Base-by-base conservation (phyloP, 352 stramenopile species). In the Globisporangium nunn region DNA sequence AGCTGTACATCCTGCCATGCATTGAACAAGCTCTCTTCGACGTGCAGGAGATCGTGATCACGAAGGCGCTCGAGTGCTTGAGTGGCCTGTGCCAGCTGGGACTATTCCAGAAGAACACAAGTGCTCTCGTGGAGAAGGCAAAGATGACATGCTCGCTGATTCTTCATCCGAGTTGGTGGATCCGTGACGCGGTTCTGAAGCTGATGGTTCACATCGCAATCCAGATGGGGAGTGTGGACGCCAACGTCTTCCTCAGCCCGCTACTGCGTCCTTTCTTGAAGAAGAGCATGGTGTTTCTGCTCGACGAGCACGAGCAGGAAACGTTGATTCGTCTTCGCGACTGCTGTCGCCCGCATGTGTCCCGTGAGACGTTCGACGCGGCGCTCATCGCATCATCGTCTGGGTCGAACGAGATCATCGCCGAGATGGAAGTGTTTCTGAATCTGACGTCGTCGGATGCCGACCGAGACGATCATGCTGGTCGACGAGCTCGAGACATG, bases 21-120 rank as follows among this genome's bases (percentile, higher is more conserved):
- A 93, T 99, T 50, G 96, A 99, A 67, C 95, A 97, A 61, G 95
- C 92, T 7, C 79, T 99, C 1, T 96, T 97, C 52, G 97, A 99
- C 75, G 83, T 94, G 2, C 87, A 98, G 66, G 95, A 99, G 54
- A 87, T 95, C 48, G 97, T 99, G 12, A 95, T 98, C 33, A 91
- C 81, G 1, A 88, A 95, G 50, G 95, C 95, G 18, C 68, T 99
- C 2, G 72, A 85, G 23, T 98, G 94, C 57, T 70, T 99, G 14
- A 82, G 74, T 28, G 72, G 89, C 6, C 70, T 99, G 15, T 90
- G 96, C 40, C 78, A 96, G 39, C 77, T 98, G 29, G 91, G 89
- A 12, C 70, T 99, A 0, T 88, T 99, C 37, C 87, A 91, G 56
- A 87, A 85, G 30, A 89, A 83, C 45, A 86, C 74, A 6, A 88